Base-by-base conservation (phyloP, 345 rosid genomes). In the Punica granatum region DNA sequence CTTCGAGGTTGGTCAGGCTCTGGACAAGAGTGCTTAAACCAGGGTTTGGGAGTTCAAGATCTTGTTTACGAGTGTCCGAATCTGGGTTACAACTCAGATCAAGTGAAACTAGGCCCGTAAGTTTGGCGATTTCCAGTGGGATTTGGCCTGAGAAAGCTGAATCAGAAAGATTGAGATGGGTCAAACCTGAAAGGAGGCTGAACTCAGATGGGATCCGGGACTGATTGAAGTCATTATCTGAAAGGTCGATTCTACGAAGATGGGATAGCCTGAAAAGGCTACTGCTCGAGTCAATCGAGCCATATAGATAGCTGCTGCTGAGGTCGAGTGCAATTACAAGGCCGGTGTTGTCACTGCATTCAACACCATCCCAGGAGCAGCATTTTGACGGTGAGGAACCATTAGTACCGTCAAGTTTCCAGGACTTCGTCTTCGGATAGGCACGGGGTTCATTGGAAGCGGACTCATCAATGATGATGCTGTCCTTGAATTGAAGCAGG, bases 151-250 rank as follows among this genome's bases (percentile, higher is more conserved):
- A 11, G 34, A 64, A 69, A 4, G 2, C 0, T 25, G 75, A 46
- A 18, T 0, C 0, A 18, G 79, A 70, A 58, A 81, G 74, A 9
- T 69, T 34, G 0, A 81, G 74, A n/a, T 75, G 49, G 1, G 68
- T 70, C 48, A 81, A 25, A 0, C 21, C 61, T 0, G 53, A 4
- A 0, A 77, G 66, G 8, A 0, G 4, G 30, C 77, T 63, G 58
- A 81, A 69, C 26, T 28, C n/a, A 0, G 69, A 46, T 0, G 80
- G 56, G 12, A 78, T 53, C 0, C 3, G 11, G 33, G 77, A 74
- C 30, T 0, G 3, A 19, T 53, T 34, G 58, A 73, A 77, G 31
- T 51, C 26, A 26, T 66, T 69, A 60, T 60, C 0, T 4, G 54
- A 0, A 9, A 69, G 66, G 42, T 69, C 30, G 64, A 69, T 49